These are phyloP conservation scores for Clathrospora elynae DNA, from an alignment of 2,329 filamentous ascomycete species.

Conservation along the genomic window DNA sequence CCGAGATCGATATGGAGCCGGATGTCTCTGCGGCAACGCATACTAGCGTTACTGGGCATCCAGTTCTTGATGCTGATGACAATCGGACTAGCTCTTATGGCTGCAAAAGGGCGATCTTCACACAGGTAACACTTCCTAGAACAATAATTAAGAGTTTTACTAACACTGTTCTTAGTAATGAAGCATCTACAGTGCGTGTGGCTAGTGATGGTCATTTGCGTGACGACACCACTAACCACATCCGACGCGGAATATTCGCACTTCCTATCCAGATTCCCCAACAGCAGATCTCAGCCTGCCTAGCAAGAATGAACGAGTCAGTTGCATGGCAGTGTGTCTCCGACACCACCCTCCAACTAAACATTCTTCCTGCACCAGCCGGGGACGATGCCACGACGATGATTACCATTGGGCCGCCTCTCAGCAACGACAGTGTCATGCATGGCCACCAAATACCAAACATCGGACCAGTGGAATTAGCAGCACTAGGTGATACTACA, in stretches of 20 bases:
- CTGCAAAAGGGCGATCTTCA: slow-evolving; percentile 12
- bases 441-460: slow-evolving; percentile 30
- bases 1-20: slow-evolving; percentile 30
- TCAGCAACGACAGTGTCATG: slow-evolving; percentile 10
- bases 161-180: slow-evolving; percentile 1
- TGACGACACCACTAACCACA: slow-evolving; percentile 1
- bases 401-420: slow-evolving; percentile 18
- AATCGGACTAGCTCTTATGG: slow-evolving; percentile 22
- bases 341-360: slow-evolving; percentile 24
- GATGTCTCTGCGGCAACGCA: slow-evolving; percentile 27
- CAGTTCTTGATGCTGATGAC: slow-evolving; percentile 26
- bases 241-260: slow-evolving; percentile 30
- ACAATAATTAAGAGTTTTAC: neutral
- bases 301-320: slow-evolving; percentile 31
- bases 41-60: slow-evolving; percentile 27
- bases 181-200: slow-evolving; percentile 2
- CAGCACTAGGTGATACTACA: neutral
- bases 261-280: slow-evolving; percentile 25
- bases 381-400: slow-evolving; percentile 13
- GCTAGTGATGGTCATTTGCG: slow-evolving; percentile 4
- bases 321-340: slow-evolving; percentile 34
- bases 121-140: slow-evolving; percentile 10
- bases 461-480: slow-evolving; percentile 19
- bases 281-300: slow-evolving; percentile 35
- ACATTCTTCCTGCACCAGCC: slow-evolving; percentile 22